phyloP scores from a whole-genome alignment of 2,329 filamentous ascomycete genomes.

The Aspergillus pseudoglaucus region DNA sequence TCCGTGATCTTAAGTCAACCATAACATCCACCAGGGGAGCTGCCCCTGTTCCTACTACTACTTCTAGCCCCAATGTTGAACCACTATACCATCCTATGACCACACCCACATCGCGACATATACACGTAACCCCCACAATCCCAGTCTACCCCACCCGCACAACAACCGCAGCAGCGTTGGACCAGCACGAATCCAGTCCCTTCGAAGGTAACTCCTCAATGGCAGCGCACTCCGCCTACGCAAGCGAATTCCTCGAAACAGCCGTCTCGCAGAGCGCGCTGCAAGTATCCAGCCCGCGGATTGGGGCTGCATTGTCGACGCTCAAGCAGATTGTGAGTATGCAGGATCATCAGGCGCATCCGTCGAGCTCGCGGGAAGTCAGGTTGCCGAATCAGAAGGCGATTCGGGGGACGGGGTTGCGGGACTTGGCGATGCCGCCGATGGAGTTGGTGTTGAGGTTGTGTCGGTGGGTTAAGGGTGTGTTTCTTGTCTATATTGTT shows the following conservation, averaged over 20 bases:
- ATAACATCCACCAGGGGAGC: slow-evolving; percentile 5
- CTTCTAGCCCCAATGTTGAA: not conserved
- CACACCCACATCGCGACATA: not conserved
- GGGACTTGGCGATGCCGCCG: slow-evolving; percentile 32
- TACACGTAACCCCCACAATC: slow-evolving; percentile 9
- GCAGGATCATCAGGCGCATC: slow-evolving; percentile 24
- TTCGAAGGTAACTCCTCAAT: slow-evolving; percentile 48
- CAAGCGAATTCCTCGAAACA: slow-evolving; percentile 37
- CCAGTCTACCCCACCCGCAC: slow-evolving; percentile 12
- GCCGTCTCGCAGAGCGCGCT: slow-evolving; percentile 31
- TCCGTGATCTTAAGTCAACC: slow-evolving; percentile 17
- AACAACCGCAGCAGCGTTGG: slow-evolving; percentile 12
- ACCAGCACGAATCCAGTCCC: slow-evolving; percentile 21
- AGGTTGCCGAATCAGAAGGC: slow-evolving; percentile 21
- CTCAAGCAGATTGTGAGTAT: slow-evolving; percentile 34
- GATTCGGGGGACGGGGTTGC: slow-evolving; percentile 21
- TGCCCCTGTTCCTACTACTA: not conserved
- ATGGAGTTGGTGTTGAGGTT: slow-evolving; percentile 26
- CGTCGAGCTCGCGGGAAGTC: slow-evolving; percentile 14
- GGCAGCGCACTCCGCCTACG: slow-evolving; percentile 43
- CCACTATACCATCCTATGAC: not conserved
- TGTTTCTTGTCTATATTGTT: not conserved
- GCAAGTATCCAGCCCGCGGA: slow-evolving; percentile 32
- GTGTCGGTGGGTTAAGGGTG: slow-evolving; percentile 30
- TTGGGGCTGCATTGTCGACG: slow-evolving; percentile 32